Percentiles rank a stretch among this genome's conserved stretches.
These are phyloP conservation scores for Wallacemonas collosoma DNA, from an alignment of 208 protist genomes.

Conservation along the genomic window DNA sequence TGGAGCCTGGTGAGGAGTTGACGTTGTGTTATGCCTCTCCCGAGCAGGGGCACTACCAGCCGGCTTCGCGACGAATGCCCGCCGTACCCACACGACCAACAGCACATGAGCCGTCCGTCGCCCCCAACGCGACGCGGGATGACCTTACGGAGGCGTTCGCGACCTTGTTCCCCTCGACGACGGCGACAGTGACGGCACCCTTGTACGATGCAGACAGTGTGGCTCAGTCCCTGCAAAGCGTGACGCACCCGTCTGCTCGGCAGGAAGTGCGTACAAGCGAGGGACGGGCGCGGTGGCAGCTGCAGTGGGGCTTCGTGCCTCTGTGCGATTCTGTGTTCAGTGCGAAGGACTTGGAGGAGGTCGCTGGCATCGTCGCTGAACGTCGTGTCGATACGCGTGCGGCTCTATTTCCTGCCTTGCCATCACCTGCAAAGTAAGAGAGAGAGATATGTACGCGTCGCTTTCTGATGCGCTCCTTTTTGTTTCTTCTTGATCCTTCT, in stretches of 20 bases:
- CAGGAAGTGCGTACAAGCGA: slow-evolving; percentile 52
- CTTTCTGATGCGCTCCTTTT: neutral
- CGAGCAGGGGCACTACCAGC: slow-evolving; percentile 28
- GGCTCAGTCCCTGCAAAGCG: slow-evolving; percentile 15
- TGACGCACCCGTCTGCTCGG: slow-evolving; percentile 23
- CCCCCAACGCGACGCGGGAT: slow-evolving; percentile 1
- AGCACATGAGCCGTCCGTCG: too few species aligned
- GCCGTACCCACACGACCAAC: neutral
- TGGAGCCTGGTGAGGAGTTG: slow-evolving; percentile 66
- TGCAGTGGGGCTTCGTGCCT: slow-evolving; percentile 87
- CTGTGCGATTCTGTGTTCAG: slow-evolving; percentile 60
- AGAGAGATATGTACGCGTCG: neutral
- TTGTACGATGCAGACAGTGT: neutral
- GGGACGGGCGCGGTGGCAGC: slow-evolving; percentile 60
- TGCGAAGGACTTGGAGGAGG: slow-evolving; percentile 60
- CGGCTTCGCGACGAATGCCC: slow-evolving; percentile 3
- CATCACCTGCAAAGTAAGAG: slow-evolving; percentile 18
- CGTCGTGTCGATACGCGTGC: slow-evolving; percentile 62
- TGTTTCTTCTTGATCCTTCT: slow-evolving; percentile 5
- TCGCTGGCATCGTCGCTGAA: slow-evolving; percentile 74
- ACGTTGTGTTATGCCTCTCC: slow-evolving; percentile 79
- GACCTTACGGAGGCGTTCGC: slow-evolving; percentile 4
- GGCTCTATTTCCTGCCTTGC: slow-evolving; percentile 31
- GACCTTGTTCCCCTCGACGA: slow-evolving; percentile 7
- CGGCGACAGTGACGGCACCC: neutral